Evolutionary conservation across 805 yeast genomes (phyloP).

Genomic region (Yarrowia sp.): DNA sequence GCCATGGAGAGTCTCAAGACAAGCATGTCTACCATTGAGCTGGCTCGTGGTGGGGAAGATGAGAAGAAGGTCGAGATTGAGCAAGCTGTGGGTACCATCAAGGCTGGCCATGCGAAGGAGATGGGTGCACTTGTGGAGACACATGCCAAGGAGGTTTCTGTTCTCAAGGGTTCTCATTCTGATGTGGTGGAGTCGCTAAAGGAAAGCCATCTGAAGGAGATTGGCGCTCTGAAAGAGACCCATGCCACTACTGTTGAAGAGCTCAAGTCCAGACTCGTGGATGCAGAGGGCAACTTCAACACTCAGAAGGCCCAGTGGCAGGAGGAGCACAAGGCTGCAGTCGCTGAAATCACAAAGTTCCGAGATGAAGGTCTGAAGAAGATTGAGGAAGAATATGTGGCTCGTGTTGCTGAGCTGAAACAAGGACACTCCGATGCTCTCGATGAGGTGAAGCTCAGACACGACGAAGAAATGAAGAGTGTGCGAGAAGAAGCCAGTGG

Average conservation of each 20-base stretch:
- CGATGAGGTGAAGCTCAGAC: not conserved
- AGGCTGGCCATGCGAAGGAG: not conserved
- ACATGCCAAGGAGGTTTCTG: not conserved
- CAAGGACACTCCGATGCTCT: not conserved
- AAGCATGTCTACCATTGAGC: conserved; percentile 4
- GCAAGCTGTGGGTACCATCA: not conserved
- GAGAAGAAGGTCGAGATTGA: not conserved
- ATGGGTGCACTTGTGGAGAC: not conserved
- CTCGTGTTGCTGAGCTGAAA: not conserved
- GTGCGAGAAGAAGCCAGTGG: not conserved
- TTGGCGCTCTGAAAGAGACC: not conserved
- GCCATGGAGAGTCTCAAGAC: conserved; percentile 7
- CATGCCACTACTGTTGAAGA: not conserved
- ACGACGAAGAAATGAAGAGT: not conserved
- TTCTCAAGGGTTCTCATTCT: not conserved
- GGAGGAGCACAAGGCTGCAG: not conserved
- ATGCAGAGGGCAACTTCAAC: not conserved
- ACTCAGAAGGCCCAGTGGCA: not conserved
- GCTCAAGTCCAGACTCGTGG: not conserved
- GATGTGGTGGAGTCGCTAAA: not conserved
- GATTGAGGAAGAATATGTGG: not conserved
- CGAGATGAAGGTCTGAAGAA: not conserved
- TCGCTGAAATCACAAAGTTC: not conserved
- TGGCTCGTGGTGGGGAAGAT: conserved; percentile 7
- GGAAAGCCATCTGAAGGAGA: not conserved